Base-by-base conservation (phyloP, 768 basidiomycete species). In the Mycena epipterygia region DNA sequence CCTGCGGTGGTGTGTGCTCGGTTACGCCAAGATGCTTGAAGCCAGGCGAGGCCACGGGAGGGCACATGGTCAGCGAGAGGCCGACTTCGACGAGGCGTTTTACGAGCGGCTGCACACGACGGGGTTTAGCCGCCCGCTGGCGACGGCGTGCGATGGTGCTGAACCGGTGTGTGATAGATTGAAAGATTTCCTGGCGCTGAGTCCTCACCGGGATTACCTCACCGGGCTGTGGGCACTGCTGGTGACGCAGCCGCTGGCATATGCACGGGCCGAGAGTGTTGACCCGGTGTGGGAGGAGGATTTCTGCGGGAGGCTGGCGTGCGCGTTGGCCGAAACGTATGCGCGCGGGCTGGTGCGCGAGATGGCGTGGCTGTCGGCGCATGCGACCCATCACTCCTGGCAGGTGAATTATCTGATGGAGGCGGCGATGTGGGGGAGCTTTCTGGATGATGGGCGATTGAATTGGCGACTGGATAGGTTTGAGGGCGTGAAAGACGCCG, bases 341-440 rank as follows among this genome's bases (percentile, higher is more conserved):
- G 35, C 57, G 37, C 57, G 39, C 14, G 58, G 66, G 49, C 29
- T 67, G 27, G 58, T 67, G 35, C 57, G 35, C 37, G 66, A 67
- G 32, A 33, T 67, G 37, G 57, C 58, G n/a, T 67, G 66, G 66
- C 23, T 67, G 37, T 23, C 51, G 48, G 57, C 57, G 37, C 66
- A 67, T 37, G 66, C 66, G 48, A 60, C 17, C 35, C 66, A 67
- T 30, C 66, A 67, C 46, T 37, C 57, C 13, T 67, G 66, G 66
- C 66, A 67, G 58, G 58, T 67, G n/a, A 67, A 67, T 30, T 60
- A 67, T 49, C 49, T 67, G 58, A 52, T 52, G 27, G 66, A 67
- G 66, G 66, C 66, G 37, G 66, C 66, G n/a, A 67, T 67, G 66
- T 67, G 46, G 46, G 66, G 66, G 25, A 67, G 66, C 58, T 59